Evolutionary conservation across 31 red algal species (phyloP), one percentile per base, ranked within the genome.

Genomic region (Odonthalia washingtoniensis): DNA sequence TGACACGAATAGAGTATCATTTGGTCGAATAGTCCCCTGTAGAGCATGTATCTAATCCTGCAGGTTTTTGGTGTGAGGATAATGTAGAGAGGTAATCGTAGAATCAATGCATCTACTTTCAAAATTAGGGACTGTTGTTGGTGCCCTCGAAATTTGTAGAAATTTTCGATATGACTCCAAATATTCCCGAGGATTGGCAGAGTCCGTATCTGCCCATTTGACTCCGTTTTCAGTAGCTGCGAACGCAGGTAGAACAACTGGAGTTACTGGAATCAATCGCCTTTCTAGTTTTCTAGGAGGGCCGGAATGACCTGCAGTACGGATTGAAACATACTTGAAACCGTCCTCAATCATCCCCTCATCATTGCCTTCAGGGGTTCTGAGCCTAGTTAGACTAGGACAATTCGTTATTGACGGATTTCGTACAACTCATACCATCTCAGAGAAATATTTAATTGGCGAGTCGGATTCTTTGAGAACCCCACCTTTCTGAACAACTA

Each of bases 241-340:
- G 52, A 93, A 93, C 31, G 77, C 84, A 2, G 91, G 91, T 4
- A 84, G 91, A 45, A 93, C 65, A 21, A 70, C 26, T 52, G 79
- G 27, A 24, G 69, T 49, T 42, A 72, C 76, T 21, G 83, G 83
- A 30, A 93, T 72, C 75, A 87, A 81, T n/a, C 74, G 81, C 63
- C 87, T 87, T 63, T 74, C 43, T 32, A 67, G 43, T 60, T 93
- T 93, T 43, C 77, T 77, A 17, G 91, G 84, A 36, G 91, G 91
- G 2, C 91, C 91, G 38, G 84, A 78, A 30, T 93, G 84, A 16
- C 91, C 83, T 27, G 91, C 83, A 53, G 91, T 93, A 52, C 77
- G 44, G 81, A 81, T 72, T 33, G 63, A 62, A 87, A 93, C 41
- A 52, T n/a, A 65, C 21, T 35, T 6, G 77, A 80, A 63, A 63